Base-by-base conservation (phyloP, 148 eudicot species). In the Agrostemma githago region DNA sequence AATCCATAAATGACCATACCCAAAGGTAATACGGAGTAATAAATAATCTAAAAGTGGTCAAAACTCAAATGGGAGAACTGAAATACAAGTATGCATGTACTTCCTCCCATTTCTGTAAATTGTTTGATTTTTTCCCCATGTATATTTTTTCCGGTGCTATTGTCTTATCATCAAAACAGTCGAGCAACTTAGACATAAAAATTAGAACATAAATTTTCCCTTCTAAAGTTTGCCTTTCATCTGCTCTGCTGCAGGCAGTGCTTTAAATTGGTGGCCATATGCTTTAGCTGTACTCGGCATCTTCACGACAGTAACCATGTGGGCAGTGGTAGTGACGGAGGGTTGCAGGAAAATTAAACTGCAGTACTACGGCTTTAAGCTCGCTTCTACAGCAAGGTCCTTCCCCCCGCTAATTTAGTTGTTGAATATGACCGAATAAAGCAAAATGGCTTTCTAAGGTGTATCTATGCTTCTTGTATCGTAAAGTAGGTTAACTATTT, bases 301-400 rank as follows among this genome's bases (percentile, higher is more conserved):
- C 80, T 95, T 92, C 72, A 89, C 82, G 62, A 42, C 83, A 44
- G 97, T 95, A 62, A 90, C 97, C 46, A 90, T 95, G 99, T 92
- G 89, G 90, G 96, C 97, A 10, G 99, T 95, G 77, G 85, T 92
- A 58, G 92, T 95, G 76, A 90, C 97, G 37, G 93, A 95, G 87
- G 97, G 99, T 77, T 95, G 90, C 83, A 85, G 99, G 86, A 95
- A 95, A 88, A 81, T 95, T 73, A 92, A 95, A 81, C 90, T 95
- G 77, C 97, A 92, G 72, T 95, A 95, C 74, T 92, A 88, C 77
- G 92, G 99, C 68, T 95, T 92, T 79, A 92, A 88, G 83, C 92
- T 95, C 80, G 99, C 99, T 81, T 90, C 99, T 76, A 84, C 88
- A 54, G 79, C 94, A 73, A 90, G 99, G 99, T 92, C 71, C 78